phyloP scores from a whole-genome alignment of 2,329 filamentous ascomycete species.

The Septoria linicola region DNA sequence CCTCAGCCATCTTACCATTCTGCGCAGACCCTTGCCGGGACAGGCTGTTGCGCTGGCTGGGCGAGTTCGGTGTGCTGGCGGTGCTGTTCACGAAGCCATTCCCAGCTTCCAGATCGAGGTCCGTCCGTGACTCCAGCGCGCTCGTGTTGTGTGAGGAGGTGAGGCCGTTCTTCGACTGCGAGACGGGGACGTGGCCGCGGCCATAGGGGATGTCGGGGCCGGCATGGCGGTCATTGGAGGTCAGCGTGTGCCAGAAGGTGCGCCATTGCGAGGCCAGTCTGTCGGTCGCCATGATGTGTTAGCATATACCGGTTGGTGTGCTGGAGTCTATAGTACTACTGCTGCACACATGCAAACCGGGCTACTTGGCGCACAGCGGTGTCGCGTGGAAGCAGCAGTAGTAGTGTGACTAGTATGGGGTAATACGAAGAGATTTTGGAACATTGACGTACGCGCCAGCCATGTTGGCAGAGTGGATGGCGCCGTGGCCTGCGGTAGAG shows the following conservation, averaged over 20 bases:
- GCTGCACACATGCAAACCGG: background rate
- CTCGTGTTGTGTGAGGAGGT: constrained; percentile 76
- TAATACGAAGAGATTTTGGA: constrained; percentile 15
- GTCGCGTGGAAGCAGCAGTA: too few species aligned
- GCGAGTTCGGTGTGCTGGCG: constrained; percentile 77
- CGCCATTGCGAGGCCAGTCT: constrained; percentile 69
- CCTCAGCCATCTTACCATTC: constrained; percentile 63
- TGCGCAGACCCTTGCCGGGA: constrained; percentile 44
- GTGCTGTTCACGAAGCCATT: constrained; percentile 63
- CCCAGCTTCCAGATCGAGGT: constrained; percentile 64
- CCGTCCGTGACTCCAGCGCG: constrained; percentile 81
- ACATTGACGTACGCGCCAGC: constrained; percentile 17
- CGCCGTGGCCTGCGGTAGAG: constrained; percentile 16
- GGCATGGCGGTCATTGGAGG: constrained; percentile 78
- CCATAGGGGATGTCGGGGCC: constrained; percentile 90
- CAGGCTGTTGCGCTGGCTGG: constrained; percentile 73
- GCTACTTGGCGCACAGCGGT: background rate
- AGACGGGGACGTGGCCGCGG: constrained; percentile 81
- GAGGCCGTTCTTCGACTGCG: constrained; percentile 76
- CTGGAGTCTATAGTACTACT: background rate
- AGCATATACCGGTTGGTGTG: constrained; percentile 6
- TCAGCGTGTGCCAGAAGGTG: constrained; percentile 89
- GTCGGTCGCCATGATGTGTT: constrained; percentile 14
- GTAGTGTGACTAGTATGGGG: constrained; percentile 12
- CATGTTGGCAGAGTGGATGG: constrained; percentile 11